Percentiles rank a stretch among this genome's conserved stretches.
phyloP scores from a whole-genome alignment of 2,329 filamentous ascomycete genomes.

The Shiraia sp. region DNA sequence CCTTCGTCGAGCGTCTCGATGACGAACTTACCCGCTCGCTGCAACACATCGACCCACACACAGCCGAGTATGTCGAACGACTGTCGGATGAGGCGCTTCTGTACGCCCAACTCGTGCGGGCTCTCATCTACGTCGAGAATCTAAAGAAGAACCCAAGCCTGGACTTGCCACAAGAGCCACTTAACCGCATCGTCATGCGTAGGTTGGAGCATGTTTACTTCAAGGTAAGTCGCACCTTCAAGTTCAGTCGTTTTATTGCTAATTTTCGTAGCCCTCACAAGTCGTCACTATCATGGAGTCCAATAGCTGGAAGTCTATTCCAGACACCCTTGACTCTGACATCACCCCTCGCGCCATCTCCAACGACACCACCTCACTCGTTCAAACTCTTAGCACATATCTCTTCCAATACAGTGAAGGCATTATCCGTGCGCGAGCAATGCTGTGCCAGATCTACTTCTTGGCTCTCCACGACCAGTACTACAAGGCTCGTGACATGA shows the following conservation, averaged over 20 bases:
- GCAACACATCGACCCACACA: constrained; percentile 97
- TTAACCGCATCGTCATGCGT: constrained; percentile 93
- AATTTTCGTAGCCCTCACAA: constrained; percentile 69
- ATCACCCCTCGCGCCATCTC: constrained; percentile 75
- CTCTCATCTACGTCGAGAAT: constrained; percentile 84
- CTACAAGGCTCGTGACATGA: constrained; percentile 97
- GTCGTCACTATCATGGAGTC: constrained; percentile 94
- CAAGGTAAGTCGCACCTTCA: constrained; percentile 64
- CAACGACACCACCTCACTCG: constrained; percentile 72
- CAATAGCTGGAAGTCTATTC: constrained; percentile 85
- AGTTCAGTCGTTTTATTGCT: constrained; percentile 13
- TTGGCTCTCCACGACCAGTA: constrained; percentile 96
- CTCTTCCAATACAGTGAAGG: constrained; percentile 93
- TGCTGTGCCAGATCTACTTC: constrained; percentile 99
- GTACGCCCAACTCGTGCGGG: constrained; percentile 90
- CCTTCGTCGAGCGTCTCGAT: constrained; percentile 91
- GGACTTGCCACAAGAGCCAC: constrained; percentile 77
- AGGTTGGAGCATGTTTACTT: constrained; percentile 98
- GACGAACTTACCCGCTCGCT: constrained; percentile 97
- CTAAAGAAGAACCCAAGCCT: constrained; percentile 72
- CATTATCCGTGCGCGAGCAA: constrained; percentile 92
- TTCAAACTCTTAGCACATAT: constrained; percentile 90
- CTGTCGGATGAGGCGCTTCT: constrained; percentile 86
- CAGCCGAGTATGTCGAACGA: constrained; percentile 96
- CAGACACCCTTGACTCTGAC: constrained; percentile 69